Base-by-base conservation (phyloP, 805 yeast genomes). In the Limtongia smithiae region DNA sequence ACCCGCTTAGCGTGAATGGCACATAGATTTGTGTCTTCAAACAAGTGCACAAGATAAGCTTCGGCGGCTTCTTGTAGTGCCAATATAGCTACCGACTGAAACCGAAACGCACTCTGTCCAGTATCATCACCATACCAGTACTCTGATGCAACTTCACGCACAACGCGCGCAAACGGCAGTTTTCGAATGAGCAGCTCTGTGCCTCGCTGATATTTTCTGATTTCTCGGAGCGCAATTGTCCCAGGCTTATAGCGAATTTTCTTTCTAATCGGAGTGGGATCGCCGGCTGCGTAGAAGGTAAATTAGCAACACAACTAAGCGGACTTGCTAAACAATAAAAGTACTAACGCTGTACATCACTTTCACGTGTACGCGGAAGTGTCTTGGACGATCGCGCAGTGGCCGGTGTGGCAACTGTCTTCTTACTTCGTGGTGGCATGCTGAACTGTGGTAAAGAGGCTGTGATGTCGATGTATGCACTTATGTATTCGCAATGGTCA, bases 1-100 rank as follows among this genome's bases (percentile, higher is more conserved):
- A 91, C 97, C 77, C 98, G 85, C 83, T 93, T 91, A 67, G 97
- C 98, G 75, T 91, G 98, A 63, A 89, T 87, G 60, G 97, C 97
- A 77, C 97, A 93, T 77, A 91, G 80, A 79, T 90, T 91, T 61
- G 97, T 93, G 73, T 93, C 97, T 78, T 91, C 97, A 64, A 91
- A 93, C 67, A 91, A 75, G 54, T 96, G 87, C 47, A 91, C 96
- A 65, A 93, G 78, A 80, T 89, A 93, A 67, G 97, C 97, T 79
- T 91, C 98, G 57, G 91, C 96, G 58, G 97, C 90, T 76, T 93
- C 98, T 74, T 91, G 98, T 65, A 91, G 78, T 62, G 98, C 98
- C 75, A 95, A 90, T 61, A 91, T 85, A 60, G 98, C 98, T 60
- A 95, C 85, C 50, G 96, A 85, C 73, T 91, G 97, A 83, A 93